A percentile compares a stretch with the other conserved stretches of the same genome.
phyloP scores from a whole-genome alignment of 2,329 filamentous ascomycete species.

The Nannizziopsis barbatae region DNA sequence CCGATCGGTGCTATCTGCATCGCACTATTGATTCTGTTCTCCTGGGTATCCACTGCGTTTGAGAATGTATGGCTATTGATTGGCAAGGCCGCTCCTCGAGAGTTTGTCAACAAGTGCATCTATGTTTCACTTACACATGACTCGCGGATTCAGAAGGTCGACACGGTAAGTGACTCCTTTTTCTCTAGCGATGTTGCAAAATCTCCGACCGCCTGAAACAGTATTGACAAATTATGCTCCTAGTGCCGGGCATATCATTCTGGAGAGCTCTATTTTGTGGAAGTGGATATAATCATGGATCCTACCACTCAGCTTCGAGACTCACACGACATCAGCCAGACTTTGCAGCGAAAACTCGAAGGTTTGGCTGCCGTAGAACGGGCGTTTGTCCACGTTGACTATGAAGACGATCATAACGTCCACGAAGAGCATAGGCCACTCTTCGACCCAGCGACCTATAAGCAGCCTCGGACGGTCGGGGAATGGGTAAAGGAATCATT shows the following conservation, averaged over 20 bases:
- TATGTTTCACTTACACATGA: conserved; percentile 48
- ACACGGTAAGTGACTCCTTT: conserved; percentile 30
- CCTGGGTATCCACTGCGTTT: conserved; percentile 50
- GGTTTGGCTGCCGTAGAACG: conserved; percentile 36
- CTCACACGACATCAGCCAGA: conserved; percentile 51
- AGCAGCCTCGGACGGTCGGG: conserved; percentile 8
- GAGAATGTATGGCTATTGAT: conserved; percentile 53
- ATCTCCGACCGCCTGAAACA: background rate
- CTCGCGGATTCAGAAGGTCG: conserved; percentile 45
- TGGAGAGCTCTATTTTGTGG: conserved; percentile 51
- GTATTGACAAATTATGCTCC: conserved; percentile 2
- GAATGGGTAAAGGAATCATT: conserved; percentile 9
- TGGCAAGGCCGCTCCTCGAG: conserved; percentile 49
- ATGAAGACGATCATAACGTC: conserved; percentile 20
- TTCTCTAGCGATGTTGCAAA: background rate
- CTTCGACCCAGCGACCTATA: conserved; percentile 4
- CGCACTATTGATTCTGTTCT: conserved; percentile 50
- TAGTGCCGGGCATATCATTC: conserved; percentile 49
- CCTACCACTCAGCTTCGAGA: conserved; percentile 44
- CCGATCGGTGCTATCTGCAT: conserved; percentile 51
- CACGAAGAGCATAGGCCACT: conserved; percentile 13
- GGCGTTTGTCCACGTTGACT: conserved; percentile 43
- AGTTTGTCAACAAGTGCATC: conserved; percentile 46
- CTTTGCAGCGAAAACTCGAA: conserved; percentile 51
- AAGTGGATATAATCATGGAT: conserved; percentile 52